Evolutionary conservation across 805 yeast species (phyloP), one percentile per base, ranked within the genome.

Genomic region (Komagataella pseudopastoris): DNA sequence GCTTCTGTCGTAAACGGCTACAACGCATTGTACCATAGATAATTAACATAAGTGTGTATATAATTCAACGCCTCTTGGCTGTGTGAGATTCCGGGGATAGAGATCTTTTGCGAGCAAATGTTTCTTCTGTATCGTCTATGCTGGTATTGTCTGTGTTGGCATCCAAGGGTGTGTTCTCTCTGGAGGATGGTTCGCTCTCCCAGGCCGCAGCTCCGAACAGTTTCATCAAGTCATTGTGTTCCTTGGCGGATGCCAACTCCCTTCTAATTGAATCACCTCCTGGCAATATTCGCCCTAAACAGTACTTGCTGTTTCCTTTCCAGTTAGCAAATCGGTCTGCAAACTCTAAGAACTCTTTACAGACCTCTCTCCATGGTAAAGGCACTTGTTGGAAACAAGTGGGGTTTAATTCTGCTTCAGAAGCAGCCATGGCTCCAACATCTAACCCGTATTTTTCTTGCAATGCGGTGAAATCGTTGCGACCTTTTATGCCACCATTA

Each of bases 381-480:
- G 76, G 74, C 0, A 59, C 56, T 6, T 63, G 60, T 30, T 64
- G 63, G 63, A 93, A 93, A 44, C 87, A 82, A 1, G 95, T 74
- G 6, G 96, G 93, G 61, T 93, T 90, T 6, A 75, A 61, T 66
- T 93, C 98, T 0, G 97, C 98, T 30, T 81, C 80, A 36, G 88
- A 84, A 1, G 97, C 99, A 59, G 90, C 81, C 99, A 93, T 91
- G 6, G 88, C 90, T 3, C 98, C 96, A n/a, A 84, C 67, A 50
- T 77, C 77, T 1, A 74, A 73, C 0, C 82, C 78, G 57, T 75
- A 77, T n/a, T 66, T 62, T 7, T 65, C 57, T 59, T 78, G 83
- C 46, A 90, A 60, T 23, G 69, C 67, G 6, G 58, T 54, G 54
- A 75, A 78, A 51, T 90, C 93, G 3, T 59, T 54, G 47, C 80